phyloP scores from a whole-genome alignment of 2,329 filamentous ascomycete genomes.

The Beauveria sp. region DNA sequence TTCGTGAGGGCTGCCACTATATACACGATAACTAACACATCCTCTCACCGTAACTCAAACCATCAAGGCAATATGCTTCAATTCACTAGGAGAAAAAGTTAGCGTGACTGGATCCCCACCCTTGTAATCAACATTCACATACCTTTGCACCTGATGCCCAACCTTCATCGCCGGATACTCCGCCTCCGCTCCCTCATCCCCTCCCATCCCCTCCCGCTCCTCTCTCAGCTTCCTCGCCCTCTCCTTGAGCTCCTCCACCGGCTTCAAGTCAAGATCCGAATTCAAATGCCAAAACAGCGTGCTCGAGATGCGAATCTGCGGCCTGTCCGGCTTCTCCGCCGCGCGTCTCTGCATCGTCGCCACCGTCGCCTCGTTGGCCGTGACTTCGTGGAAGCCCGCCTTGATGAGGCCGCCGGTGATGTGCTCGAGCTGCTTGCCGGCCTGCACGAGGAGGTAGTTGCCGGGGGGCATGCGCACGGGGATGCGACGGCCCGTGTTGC shows the following conservation, averaged over 20 bases:
- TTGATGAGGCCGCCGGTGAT: slow-evolving; percentile 53
- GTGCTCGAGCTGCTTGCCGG: slow-evolving; percentile 56
- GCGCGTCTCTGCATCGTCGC: slow-evolving; percentile 37
- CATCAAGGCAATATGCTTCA: slow-evolving; percentile 48
- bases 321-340: slow-evolving; percentile 36
- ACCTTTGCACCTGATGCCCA: slow-evolving; percentile 51
- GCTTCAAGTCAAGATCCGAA: slow-evolving; percentile 47
- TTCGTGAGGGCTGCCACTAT: neutral
- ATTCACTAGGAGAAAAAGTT: slow-evolving; percentile 29
- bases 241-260: slow-evolving; percentile 40
- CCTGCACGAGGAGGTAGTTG: slow-evolving; percentile 52
- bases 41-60: slow-evolving; percentile 12
- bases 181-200: slow-evolving; percentile 44
- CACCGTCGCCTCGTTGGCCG: slow-evolving; percentile 46
- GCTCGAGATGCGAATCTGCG: slow-evolving; percentile 49
- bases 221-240: slow-evolving; percentile 36
- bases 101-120: neutral
- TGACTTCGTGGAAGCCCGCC: slow-evolving; percentile 55
- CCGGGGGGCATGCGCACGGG: slow-evolving; percentile 50
- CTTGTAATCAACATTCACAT: neutral
- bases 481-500: slow-evolving; percentile 53
- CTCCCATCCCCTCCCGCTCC: slow-evolving; percentile 39
- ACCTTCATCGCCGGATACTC: slow-evolving; percentile 49
- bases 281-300: slow-evolving; percentile 55
- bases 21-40: neutral